Evolutionary conservation across 352 stramenopile genomes (phyloP).

Genomic region (Phytopythium sindhum): DNA sequence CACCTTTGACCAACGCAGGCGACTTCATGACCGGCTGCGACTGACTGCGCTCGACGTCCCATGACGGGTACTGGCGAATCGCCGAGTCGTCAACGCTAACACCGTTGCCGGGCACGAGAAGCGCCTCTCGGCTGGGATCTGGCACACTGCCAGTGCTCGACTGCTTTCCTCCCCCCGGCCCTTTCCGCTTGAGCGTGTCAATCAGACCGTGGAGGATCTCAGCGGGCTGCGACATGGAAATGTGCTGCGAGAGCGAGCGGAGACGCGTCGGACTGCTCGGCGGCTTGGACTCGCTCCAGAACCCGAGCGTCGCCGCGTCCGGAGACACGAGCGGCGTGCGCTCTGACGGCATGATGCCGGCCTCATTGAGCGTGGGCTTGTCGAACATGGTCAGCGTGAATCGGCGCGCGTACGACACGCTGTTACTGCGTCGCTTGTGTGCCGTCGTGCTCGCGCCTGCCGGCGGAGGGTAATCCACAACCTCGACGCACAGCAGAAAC

Average conservation of each 20-base stretch:
- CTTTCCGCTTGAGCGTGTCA: conserved; percentile 67
- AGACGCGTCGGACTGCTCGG: conserved; percentile 46
- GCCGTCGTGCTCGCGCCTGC: conserved; percentile 16
- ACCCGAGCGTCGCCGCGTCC: conserved; percentile 63
- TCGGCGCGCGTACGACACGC: conserved; percentile 47
- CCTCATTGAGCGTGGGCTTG: conserved; percentile 35
- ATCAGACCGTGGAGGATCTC: conserved; percentile 70
- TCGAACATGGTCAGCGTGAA: conserved; percentile 74
- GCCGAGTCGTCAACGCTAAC: conserved; percentile 7
- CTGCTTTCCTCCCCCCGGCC: conserved; percentile 27
- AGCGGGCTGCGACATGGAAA: conserved; percentile 57
- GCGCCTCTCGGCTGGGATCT: not conserved
- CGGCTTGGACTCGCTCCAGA: conserved; percentile 78
- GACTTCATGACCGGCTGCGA: conserved; percentile 37
- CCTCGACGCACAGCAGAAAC: conserved; percentile 72
- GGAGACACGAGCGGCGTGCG: conserved; percentile 45
- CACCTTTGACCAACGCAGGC: conserved; percentile 26
- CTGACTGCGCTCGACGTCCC: conserved; percentile 28
- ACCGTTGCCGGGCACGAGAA: conserved; percentile 2
- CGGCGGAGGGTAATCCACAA: conserved; percentile 63
- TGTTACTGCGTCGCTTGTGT: conserved; percentile 36
- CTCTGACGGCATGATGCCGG: conserved; percentile 25
- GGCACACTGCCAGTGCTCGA: conserved; percentile 11
- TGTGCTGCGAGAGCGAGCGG: conserved; percentile 71
- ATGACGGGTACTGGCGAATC: conserved; percentile 1